These are phyloP conservation scores for Nannochloris sp. DNA, from an alignment of 139 green algal genomes.

Conservation along the genomic window DNA sequence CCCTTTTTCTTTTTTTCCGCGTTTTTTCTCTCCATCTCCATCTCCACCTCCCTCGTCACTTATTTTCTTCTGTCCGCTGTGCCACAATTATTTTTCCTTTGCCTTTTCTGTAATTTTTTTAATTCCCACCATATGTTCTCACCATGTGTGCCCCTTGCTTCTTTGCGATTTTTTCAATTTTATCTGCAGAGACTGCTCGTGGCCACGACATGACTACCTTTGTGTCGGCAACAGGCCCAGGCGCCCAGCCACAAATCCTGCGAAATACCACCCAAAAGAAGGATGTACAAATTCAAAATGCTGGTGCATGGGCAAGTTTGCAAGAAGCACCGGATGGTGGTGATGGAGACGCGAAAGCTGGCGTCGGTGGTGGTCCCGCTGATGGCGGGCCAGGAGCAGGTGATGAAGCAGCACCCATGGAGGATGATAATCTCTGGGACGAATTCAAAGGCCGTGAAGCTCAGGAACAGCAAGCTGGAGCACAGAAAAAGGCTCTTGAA, in stretches of 20 bases:
- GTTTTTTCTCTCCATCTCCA: too few species aligned
- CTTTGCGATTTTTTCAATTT: too few species aligned
- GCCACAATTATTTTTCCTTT: too few species aligned
- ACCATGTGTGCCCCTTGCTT: too few species aligned
- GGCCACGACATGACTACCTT: conserved; percentile 34
- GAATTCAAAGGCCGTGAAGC: conserved; percentile 38
- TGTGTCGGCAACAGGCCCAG: conserved; percentile 37
- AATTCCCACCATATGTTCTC: too few species aligned
- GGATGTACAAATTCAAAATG: conserved; percentile 39
- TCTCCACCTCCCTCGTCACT: too few species aligned
- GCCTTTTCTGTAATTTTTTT: too few species aligned
- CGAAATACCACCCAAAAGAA: conserved; percentile 29
- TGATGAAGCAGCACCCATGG: not conserved
- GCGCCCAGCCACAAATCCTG: conserved; percentile 29
- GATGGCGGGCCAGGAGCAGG: not conserved
- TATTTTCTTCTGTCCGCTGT: too few species aligned
- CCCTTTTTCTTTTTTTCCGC: too few species aligned
- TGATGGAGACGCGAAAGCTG: not conserved
- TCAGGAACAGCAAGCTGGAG: conserved; percentile 32
- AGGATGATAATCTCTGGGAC: conserved; percentile 39
- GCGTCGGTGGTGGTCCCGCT: not conserved
- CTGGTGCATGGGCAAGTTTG: conserved; percentile 33
- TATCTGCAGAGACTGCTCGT: not conserved
- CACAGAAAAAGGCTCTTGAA: conserved; percentile 42
- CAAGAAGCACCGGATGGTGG: not conserved